Conservation (phyloP, 1,284 basidiomycete genomes). For the Puccinia coronata region DNA sequence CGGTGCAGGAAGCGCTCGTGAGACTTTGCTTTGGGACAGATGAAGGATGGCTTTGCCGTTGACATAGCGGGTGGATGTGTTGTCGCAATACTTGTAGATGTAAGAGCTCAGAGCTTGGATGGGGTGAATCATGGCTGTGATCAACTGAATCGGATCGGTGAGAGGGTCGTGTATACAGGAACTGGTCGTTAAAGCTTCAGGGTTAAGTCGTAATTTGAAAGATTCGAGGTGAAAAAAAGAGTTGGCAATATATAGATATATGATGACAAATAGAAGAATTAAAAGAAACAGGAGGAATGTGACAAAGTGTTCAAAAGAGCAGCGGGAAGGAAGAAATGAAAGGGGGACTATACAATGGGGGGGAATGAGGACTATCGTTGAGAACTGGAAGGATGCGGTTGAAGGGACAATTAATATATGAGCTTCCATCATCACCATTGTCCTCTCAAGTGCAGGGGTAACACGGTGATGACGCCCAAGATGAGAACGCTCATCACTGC, state of each 20-base stretch:
- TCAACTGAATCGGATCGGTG: neutral
- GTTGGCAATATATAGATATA: neutral
- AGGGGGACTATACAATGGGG: neutral
- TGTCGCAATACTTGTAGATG: slow-evolving; percentile 28
- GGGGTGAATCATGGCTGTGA: neutral
- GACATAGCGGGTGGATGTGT: neutral
- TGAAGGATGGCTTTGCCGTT: neutral
- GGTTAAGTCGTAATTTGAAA: neutral
- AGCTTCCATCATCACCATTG: neutral
- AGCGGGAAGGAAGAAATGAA: no score
- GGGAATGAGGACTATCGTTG: neutral
- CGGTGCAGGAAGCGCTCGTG: neutral
- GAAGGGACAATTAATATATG: neutral
- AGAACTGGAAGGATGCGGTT: neutral
- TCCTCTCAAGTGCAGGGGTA: neutral
- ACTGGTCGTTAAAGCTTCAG: neutral
- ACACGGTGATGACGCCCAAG: neutral
- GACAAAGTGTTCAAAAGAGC: no score
- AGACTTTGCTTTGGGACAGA: neutral
- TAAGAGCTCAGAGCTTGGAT: slow-evolving; percentile 18
- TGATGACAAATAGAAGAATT: neutral
- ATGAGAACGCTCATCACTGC: neutral
- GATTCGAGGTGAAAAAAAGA: neutral
- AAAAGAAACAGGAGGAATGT: neutral
- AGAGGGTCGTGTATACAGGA: neutral